Conservation (phyloP, 331 rosid genomes). For the Quercus phellos region DNA sequence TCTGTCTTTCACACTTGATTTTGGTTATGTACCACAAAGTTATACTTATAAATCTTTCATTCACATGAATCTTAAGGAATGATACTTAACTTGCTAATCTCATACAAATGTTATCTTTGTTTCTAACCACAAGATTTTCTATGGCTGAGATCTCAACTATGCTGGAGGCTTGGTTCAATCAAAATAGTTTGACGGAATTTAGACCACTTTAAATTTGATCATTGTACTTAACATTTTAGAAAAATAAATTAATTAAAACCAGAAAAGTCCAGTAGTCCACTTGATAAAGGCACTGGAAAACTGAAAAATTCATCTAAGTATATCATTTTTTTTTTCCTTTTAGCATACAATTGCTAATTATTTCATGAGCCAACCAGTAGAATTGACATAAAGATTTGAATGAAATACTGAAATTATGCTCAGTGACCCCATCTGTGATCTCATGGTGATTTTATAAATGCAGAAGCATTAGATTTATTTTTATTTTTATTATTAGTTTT, state of each 20-base stretch:
- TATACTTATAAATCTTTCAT: background rate
- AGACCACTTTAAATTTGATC: no score
- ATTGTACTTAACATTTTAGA: no score
- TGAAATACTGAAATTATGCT: background rate
- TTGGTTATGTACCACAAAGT: background rate
- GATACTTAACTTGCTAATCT: background rate
- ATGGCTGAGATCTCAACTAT: background rate
- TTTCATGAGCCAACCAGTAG: background rate
- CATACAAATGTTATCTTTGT: background rate
- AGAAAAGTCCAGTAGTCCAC: background rate
- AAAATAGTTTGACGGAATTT: no score
- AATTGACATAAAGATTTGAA: background rate
- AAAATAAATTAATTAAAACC: no score
- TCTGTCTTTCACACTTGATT: background rate
- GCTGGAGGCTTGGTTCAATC: background rate
- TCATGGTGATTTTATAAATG: background rate
- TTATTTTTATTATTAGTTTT: background rate
- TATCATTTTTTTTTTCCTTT: background rate
- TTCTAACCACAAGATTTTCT: background rate
- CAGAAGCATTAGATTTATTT: background rate
- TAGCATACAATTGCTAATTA: background rate
- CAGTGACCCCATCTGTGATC: background rate
- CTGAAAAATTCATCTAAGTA: background rate
- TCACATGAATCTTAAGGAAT: background rate
- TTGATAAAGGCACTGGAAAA: background rate